These are phyloP conservation scores for Apiospora malaysiana DNA, from an alignment of 2,329 filamentous ascomycete species.

Conservation along the genomic window DNA sequence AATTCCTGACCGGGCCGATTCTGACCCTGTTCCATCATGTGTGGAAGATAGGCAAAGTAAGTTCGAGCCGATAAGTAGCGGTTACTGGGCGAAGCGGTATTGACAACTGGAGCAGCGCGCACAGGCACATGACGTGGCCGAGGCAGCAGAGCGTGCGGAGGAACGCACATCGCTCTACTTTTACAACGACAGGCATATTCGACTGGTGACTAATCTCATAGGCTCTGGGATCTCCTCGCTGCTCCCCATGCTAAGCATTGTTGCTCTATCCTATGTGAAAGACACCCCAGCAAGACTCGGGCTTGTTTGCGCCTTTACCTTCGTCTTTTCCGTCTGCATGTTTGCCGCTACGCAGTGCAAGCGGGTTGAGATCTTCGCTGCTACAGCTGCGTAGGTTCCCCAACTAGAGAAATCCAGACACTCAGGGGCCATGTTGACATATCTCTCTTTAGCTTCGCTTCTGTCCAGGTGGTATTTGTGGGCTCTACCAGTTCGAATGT, in stretches of 20 bases:
- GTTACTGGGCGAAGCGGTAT: background rate
- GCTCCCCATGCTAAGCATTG: background rate
- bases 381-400: background rate
- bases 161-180: background rate
- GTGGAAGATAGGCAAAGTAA: background rate
- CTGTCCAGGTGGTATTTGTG: background rate
- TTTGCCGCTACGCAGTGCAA: background rate
- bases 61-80: background rate
- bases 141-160: background rate
- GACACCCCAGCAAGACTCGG: background rate
- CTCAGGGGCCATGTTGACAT: background rate
- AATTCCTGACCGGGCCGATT: background rate
- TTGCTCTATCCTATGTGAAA: background rate
- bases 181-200: background rate
- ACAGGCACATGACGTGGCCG: background rate
- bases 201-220: background rate
- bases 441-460: background rate
- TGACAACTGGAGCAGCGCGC: background rate
- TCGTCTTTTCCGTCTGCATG: background rate
- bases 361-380: background rate
- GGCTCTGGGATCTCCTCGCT: background rate
- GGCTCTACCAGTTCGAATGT: background rate
- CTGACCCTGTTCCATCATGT: background rate
- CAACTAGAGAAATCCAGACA: background rate
- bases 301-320: background rate